These are phyloP conservation scores for Moesziomyces parantarcticus DNA, from an alignment of 1,284 basidiomycete species.

Conservation along the genomic window DNA sequence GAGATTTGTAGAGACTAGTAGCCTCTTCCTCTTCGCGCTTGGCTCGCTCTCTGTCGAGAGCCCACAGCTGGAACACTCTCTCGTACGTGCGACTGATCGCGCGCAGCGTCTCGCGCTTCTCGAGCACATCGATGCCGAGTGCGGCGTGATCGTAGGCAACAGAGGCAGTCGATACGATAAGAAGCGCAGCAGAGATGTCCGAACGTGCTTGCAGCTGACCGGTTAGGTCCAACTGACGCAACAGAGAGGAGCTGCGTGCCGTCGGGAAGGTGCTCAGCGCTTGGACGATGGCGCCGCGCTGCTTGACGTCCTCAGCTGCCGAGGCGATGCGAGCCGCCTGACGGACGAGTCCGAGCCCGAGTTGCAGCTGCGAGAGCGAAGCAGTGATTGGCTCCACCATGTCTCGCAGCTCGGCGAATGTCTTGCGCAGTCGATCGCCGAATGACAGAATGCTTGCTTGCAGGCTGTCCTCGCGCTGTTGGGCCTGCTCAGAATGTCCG, in stretches of 20 bases:
- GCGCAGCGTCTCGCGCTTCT: slow-evolving; percentile 23
- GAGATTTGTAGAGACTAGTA: slow-evolving; percentile 82
- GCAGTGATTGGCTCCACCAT: slow-evolving; percentile 76
- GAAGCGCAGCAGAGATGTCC: slow-evolving; percentile 43
- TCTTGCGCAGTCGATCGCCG: slow-evolving; percentile 69
- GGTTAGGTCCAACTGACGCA: slow-evolving; percentile 53
- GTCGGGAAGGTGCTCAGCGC: slow-evolving; percentile 64
- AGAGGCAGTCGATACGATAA: slow-evolving; percentile 34
- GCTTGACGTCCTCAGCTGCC: slow-evolving; percentile 22
- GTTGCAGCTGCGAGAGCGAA: slow-evolving; percentile 76
- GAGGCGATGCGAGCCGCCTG: slow-evolving; percentile 47
- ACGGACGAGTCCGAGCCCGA: slow-evolving; percentile 78
- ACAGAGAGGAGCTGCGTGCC: slow-evolving; percentile 32
- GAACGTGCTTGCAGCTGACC: slow-evolving; percentile 58
- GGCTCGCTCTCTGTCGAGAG: slow-evolving; percentile 79
- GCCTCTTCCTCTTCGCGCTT: slow-evolving; percentile 76
- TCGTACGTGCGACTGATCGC: slow-evolving; percentile 72
- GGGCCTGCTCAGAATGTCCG: slow-evolving; percentile 30
- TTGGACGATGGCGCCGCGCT: slow-evolving; percentile 48
- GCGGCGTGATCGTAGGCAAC: slow-evolving; percentile 32
- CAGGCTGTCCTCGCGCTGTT: slow-evolving; percentile 62
- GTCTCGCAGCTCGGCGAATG: slow-evolving; percentile 74
- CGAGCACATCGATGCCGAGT: slow-evolving; percentile 26
- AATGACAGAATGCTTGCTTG: slow-evolving; percentile 69
- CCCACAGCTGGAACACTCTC: slow-evolving; percentile 82